These are phyloP conservation scores for Ambrosiella cleistominuta DNA, from an alignment of 2,329 filamentous ascomycete species.

Conservation along the genomic window DNA sequence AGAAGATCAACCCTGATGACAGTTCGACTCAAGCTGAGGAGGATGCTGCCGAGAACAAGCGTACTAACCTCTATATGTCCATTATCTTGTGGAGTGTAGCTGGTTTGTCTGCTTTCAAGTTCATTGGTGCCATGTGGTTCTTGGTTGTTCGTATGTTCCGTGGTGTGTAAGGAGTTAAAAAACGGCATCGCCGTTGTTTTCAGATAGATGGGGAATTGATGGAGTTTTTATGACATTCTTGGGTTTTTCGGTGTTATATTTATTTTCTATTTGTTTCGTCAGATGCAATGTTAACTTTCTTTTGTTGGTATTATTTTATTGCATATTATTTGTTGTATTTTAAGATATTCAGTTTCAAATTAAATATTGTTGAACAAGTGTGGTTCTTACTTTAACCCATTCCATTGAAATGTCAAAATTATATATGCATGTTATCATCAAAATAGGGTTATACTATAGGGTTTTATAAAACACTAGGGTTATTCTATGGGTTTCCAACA, in stretches of 20 bases:
- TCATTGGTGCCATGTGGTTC: slow-evolving; percentile 80
- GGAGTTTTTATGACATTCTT: too few species aligned
- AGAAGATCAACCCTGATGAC: slow-evolving; percentile 37
- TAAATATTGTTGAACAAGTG: background rate
- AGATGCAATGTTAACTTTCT: too few species aligned
- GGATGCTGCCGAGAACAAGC: slow-evolving; percentile 27
- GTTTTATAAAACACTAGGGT: too few species aligned
- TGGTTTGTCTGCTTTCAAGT: slow-evolving; percentile 67
- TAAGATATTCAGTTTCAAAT: background rate
- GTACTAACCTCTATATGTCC: slow-evolving; percentile 67
- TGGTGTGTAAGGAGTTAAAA: slow-evolving; percentile 32
- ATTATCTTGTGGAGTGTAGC: slow-evolving; percentile 84
- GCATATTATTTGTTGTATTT: background rate
- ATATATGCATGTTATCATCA: too few species aligned
- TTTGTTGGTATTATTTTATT: background rate
- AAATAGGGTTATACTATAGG: too few species aligned
- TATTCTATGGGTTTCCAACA: too few species aligned
- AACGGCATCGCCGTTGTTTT: background rate
- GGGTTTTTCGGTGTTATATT: too few species aligned
- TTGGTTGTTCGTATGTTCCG: slow-evolving; percentile 76
- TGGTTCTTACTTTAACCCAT: too few species aligned
- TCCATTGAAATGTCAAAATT: too few species aligned
- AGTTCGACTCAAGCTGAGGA: slow-evolving; percentile 20
- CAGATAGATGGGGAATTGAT: too few species aligned
- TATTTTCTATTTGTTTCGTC: too few species aligned